phyloP scores from a whole-genome alignment of 1,284 basidiomycete genomes.

The Cutaneotrichosporon cutaneum region DNA sequence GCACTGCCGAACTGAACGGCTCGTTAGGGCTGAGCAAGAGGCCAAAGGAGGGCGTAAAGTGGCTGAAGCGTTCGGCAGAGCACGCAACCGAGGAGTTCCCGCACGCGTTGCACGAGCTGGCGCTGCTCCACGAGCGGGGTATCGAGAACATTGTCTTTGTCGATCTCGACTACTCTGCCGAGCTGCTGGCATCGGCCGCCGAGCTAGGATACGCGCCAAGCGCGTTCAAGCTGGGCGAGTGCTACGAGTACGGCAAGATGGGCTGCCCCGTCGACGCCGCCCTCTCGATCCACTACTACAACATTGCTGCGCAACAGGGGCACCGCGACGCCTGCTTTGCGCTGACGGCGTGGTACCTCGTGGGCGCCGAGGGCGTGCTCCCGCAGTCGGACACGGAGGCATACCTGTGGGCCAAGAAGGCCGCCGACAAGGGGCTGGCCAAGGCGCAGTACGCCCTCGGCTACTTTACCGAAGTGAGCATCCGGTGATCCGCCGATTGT shows the following conservation, averaged over 20 bases:
- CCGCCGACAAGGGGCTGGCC: slow-evolving; percentile 79
- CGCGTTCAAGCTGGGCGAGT: slow-evolving; percentile 93
- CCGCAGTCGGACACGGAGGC: slow-evolving; percentile 98
- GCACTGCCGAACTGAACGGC: slow-evolving; percentile 93
- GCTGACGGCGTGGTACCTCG: slow-evolving; percentile 97
- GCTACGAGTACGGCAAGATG: slow-evolving; percentile 99
- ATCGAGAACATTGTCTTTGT: slow-evolving; percentile 96
- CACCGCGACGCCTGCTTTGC: slow-evolving; percentile 98
- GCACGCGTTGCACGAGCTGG: slow-evolving; percentile 93
- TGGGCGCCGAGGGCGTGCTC: slow-evolving; percentile 93
- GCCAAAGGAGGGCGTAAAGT: slow-evolving; percentile 95
- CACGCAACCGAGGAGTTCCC: slow-evolving; percentile 92
- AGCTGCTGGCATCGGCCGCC: slow-evolving; percentile 89
- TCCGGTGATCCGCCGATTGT: too few species aligned
- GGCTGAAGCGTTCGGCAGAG: slow-evolving; percentile 95
- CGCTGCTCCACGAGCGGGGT: slow-evolving; percentile 89
- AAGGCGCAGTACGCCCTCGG: slow-evolving; percentile 97
- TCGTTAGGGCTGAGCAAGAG: slow-evolving; percentile 82
- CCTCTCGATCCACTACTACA: slow-evolving; percentile 98
- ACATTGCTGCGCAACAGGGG: slow-evolving; percentile 95
- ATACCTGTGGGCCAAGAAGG: slow-evolving; percentile 88
- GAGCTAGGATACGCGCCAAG: slow-evolving; percentile 96
- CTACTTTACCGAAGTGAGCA: slow-evolving; percentile 80
- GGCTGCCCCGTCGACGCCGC: slow-evolving; percentile 98
- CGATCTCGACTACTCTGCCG: slow-evolving; percentile 91